Conservation (phyloP, 1,284 basidiomycete genomes). For the Afroboletus lepidellus region DNA sequence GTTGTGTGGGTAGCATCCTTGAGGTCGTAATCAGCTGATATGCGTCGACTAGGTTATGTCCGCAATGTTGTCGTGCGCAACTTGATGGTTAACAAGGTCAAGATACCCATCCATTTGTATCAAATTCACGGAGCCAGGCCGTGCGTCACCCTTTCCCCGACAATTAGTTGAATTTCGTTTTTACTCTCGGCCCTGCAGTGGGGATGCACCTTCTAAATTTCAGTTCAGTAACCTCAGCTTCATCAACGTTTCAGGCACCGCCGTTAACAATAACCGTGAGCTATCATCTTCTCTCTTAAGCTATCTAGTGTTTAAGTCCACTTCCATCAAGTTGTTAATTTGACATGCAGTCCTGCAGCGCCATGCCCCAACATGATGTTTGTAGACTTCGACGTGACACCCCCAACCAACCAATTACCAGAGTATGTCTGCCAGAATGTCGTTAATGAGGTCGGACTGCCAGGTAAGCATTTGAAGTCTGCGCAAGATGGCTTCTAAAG, state of each 20-base stretch:
- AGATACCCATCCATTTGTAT: not conserved
- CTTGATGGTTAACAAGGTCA: conserved; percentile 43
- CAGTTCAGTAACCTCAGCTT: conserved; percentile 39
- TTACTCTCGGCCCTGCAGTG: not conserved
- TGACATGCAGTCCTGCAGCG: conserved; percentile 53
- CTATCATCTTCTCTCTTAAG: not conserved
- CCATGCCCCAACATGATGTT: conserved; percentile 44
- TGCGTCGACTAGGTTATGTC: conserved; percentile 41
- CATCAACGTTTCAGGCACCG: conserved; percentile 44
- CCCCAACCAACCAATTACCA: conserved; percentile 37
- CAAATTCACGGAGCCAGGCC: conserved; percentile 9
- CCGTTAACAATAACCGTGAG: conserved; percentile 43
- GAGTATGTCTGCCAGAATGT: conserved; percentile 47
- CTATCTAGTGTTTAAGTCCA: not conserved
- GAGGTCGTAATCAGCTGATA: not conserved
- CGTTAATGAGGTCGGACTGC: conserved; percentile 40
- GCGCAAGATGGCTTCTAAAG: not conserved
- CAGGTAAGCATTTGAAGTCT: conserved; percentile 25
- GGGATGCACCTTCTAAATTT: conserved; percentile 31
- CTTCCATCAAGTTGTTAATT: conserved; percentile 44
- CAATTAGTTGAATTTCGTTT: not conserved
- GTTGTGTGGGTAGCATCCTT: not conserved
- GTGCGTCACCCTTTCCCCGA: not conserved
- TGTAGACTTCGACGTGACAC: conserved; percentile 26
- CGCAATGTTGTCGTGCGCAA: conserved; percentile 44